A percentile compares a stretch with the other conserved stretches of the same genome.
Conservation (phyloP, 2,329 filamentous ascomycete genomes). For the Colletotrichum sp. region DNA sequence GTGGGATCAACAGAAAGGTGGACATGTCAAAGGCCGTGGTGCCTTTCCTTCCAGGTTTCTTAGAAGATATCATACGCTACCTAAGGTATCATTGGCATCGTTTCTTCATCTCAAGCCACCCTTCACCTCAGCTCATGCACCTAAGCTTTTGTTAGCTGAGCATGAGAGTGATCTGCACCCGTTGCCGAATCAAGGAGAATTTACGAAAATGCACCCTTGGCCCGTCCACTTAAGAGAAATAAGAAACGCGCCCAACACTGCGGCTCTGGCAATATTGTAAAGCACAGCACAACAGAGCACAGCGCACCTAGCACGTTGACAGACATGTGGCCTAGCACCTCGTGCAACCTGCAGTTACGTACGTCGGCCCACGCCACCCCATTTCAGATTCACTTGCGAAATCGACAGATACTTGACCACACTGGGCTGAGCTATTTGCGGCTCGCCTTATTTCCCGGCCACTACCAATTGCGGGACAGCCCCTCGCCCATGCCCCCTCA, state of each 20-base stretch:
- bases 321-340: background rate
- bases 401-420: background rate
- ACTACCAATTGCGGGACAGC: background rate
- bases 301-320: background rate
- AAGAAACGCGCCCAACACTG: background rate
- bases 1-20: background rate
- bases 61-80: no score
- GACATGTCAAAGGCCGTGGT: background rate
- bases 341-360: background rate
- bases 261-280: background rate
- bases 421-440: background rate
- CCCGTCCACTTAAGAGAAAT: background rate
- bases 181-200: background rate
- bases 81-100: background rate
- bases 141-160: background rate
- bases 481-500: background rate
- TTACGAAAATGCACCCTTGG: background rate
- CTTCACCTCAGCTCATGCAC: background rate
- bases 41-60: background rate
- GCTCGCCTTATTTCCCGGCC: background rate
- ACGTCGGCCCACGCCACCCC: background rate
- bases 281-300: background rate
- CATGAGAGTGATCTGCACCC: background rate
- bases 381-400: conserved; percentile 5
- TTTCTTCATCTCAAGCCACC: background rate